Evolutionary conservation across 225 moss, liverwort and hornwort species (phyloP), one percentile per base, ranked within the genome.

Genomic region (Neckera pumila): DNA sequence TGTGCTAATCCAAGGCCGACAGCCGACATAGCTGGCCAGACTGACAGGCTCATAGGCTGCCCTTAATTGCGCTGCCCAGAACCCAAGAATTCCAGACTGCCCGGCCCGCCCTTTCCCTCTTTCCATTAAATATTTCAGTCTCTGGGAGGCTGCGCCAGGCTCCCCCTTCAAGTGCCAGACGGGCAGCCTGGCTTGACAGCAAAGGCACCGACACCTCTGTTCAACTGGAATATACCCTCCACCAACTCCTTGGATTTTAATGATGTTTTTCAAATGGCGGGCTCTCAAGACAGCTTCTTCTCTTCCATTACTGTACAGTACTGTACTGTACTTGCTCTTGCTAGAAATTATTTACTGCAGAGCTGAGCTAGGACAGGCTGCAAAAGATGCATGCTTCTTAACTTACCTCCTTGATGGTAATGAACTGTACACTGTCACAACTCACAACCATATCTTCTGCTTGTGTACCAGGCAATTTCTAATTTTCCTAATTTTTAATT

Each of bases 1-100:
- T 12, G 40, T 33, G 92, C 92, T 92, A 92, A 92, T 86, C 88
- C 79, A 33, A 86, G 83, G 20, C 75, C 80, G 83, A 90, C 90
- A 74, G 22, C 86, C 86, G 80, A 90, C 92, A 86, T 8, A 9
- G 58, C 86, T 7, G 76, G 49, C 64, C 85, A 83, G 56, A 31
- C 4, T 70, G 75, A 8, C 85, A 89, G 70, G 85, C 76, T 61
- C 51, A 3, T 31, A 69, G 54, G n/a, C 43, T 70, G 82, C 67
- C 77, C 91, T 21, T 66, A 9, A 58, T 15, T 49, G 47, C 62
- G 31, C 67, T 76, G 65, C 58, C 79, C 79, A 40, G 57, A 40
- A 19, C 23, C 23, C 36, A 36, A 53, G 76, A 36, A 36, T 7
- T 82, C 84, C 82, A 26, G 58, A 36, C 82, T 76, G n/a, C 60